Evolutionary conservation across 768 basidiomycete genomes (phyloP), one percentile per base, ranked within the genome.

Genomic region (Harrya chromipes): DNA sequence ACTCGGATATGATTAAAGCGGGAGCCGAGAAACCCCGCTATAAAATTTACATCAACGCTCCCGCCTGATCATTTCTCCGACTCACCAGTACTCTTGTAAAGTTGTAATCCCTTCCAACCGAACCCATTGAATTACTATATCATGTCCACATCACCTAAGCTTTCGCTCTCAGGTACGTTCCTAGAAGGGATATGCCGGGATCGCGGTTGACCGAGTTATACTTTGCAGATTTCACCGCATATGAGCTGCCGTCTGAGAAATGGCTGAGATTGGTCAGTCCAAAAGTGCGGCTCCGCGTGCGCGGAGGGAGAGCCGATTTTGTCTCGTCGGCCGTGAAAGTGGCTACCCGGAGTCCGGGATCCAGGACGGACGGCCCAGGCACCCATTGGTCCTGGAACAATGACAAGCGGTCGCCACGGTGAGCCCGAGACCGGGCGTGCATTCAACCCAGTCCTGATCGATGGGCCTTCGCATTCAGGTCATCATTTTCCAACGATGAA

Each of bases 181-280:
- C 33, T 16, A 7, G 33, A 38, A 2, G 31, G 20, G 16, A 24
- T 20, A 3, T 31, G 31, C 2, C 21, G 4, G 10, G 9, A 21
- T 37, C 38, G 27, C 29, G 20, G 31, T 31, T 6, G 23, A 21
- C 21, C 2, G 14, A 16, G 13, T 2, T 12, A 16, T 14, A 6
- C 17, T 21, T 20, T 11, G n/a, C 29, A 63, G 62, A 62, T 21
- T 65, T 63, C 48, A 60, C 46, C 38, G 63, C 63, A 27, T 57
- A 42, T 31, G 63, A 62, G 5, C 33, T 63, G 1, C 63, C 62
- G 0, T 43, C 60, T 6, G 52, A 50, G 23, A 59, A 43, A 41
- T 57, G 57, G 54, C 40, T 62, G 47, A 50, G 24, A 10, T 3
- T 59, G n/a, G 20, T 65, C 36, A 39, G 43, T 9, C 63, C 62